Evolutionary conservation across 2,329 filamentous ascomycete species (phyloP).

Genomic region (Elsinoe fawcettii): DNA sequence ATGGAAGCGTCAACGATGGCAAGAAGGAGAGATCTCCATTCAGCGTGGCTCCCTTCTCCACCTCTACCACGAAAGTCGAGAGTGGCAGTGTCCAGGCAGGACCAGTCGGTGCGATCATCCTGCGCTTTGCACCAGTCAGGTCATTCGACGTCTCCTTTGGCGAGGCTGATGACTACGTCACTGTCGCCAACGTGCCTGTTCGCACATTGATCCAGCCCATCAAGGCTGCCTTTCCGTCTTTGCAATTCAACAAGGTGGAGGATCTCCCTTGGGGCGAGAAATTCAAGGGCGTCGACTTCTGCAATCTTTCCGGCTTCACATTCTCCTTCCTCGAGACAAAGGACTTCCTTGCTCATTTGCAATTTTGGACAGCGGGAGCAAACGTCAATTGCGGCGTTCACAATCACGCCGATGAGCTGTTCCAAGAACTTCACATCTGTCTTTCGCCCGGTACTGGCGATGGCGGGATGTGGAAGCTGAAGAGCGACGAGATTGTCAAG

Average conservation of each 20-base stretch:
- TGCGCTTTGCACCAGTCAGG: slow-evolving; percentile 6
- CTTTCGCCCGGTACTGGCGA: slow-evolving; percentile 2
- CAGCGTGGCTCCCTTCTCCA: slow-evolving; percentile 5
- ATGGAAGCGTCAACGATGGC: slow-evolving; percentile 11
- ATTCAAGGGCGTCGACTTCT: slow-evolving; percentile 12
- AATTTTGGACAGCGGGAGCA: slow-evolving; percentile 11
- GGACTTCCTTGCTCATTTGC: slow-evolving; percentile 12
- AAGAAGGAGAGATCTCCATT: slow-evolving; percentile 7
- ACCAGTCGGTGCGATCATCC: slow-evolving; percentile 2
- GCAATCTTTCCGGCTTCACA: slow-evolving; percentile 3
- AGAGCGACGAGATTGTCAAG: slow-evolving; percentile 4
- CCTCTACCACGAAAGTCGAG: slow-evolving; percentile 4
- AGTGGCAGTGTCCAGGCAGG: slow-evolving; percentile 5
- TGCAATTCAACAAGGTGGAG: slow-evolving; percentile 6
- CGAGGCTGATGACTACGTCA: slow-evolving; percentile 8
- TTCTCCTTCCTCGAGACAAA: slow-evolving; percentile 12
- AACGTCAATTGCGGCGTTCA: slow-evolving; percentile 12
- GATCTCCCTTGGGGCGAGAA: slow-evolving; percentile 5
- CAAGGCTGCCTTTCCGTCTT: neutral
- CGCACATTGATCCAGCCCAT: slow-evolving; percentile 5
- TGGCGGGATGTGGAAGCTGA: slow-evolving; percentile 13
- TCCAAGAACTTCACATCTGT: slow-evolving; percentile 12
- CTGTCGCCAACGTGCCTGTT: slow-evolving; percentile 7
- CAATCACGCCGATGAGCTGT: slow-evolving; percentile 13
- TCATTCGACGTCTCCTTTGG: slow-evolving; percentile 9